Base-by-base conservation (phyloP, 768 basidiomycete genomes). In the Tricholoma matsutake region DNA sequence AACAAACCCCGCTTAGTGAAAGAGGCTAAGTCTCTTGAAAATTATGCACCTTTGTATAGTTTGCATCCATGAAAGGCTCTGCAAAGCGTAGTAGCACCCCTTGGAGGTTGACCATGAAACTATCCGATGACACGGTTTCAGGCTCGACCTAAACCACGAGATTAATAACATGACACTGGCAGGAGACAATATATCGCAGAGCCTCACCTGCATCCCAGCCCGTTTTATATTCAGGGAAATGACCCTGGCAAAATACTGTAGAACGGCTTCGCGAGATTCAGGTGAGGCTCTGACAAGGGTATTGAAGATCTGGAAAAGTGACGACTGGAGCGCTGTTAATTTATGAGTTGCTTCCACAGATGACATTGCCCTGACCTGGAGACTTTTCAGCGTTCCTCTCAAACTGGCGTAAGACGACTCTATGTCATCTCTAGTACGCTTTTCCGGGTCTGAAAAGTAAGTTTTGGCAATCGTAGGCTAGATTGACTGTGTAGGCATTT, bases 1-100 rank as follows among this genome's bases (percentile, higher is more conserved):
- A 20, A 54, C 3, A 9, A 25, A 7, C 28, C 8, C 25, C 13
- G 10, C 53, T 14, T 28, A 59, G 34, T 18, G 47, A 4, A 31
- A 22, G 58, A 35, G 43, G n/a, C 11, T 18, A n/a, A 14, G 43
- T 8, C 20, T 59, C 22, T n/a, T 9, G 18, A 32, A 29, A 16
- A 31, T 16, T 25, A 1, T 55, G 28, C 60, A 91, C 95, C 83
- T 97, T 98, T 45, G 88, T 85, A 66, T 89, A 98, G 57, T 82
- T 85, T 0, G 91, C 87, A 71, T 98, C 96, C 81, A 98, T 93
- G 68, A 98, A 96, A 0, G 96, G 96, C 65, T 96, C 93, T 29
- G 94, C 89, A 67, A 99, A 90, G 13, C 87, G 84, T 52, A 94
- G 79, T 22, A 98, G 74, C 13, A 97, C 76, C n/a, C 81, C 81